A percentile compares a stretch with the other conserved stretches of the same genome.
These are phyloP conservation scores for Neurospora sp. DNA, from an alignment of 495 filamentous ascomycete species.

Conservation along the genomic window DNA sequence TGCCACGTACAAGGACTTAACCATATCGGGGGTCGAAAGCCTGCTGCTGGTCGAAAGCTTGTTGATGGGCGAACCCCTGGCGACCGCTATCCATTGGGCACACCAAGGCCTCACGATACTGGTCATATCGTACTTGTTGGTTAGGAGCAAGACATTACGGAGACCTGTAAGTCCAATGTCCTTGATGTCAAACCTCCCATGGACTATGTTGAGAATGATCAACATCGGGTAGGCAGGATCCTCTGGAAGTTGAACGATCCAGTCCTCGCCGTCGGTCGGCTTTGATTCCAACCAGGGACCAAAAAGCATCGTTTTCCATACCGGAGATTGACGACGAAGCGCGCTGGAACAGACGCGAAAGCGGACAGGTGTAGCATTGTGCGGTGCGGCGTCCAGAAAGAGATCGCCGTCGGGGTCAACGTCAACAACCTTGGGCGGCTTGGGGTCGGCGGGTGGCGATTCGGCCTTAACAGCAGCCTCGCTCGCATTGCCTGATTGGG, in stretches of 20 bases:
- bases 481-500: not conserved
- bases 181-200: conserved; percentile 5
- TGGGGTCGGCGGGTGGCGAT: not conserved
- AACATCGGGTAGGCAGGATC: not conserved
- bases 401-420: not conserved
- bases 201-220: conserved; percentile 16
- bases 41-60: not conserved
- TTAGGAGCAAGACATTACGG: conserved; percentile 7
- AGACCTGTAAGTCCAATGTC: too few species aligned
- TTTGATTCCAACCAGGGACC: conserved; percentile 19
- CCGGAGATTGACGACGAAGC: conserved; percentile 6
- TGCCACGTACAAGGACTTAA: not conserved
- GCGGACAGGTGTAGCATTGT: not conserved
- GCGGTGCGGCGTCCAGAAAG: not conserved
- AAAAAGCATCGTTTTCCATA: conserved; percentile 22
- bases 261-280: conserved; percentile 5
- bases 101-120: conserved; percentile 16
- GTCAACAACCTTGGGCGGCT: not conserved
- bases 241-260: conserved; percentile 20
- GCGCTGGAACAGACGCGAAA: conserved; percentile 17
- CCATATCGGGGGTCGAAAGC: not conserved
- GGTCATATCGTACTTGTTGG: conserved; percentile 21
- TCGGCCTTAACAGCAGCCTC: not conserved
- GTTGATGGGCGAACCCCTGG: too few species aligned
- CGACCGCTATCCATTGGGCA: conserved; percentile 5